These are phyloP conservation scores for Vaccinium vitisidaea DNA, from an alignment of 148 eudicot species.

Conservation along the genomic window DNA sequence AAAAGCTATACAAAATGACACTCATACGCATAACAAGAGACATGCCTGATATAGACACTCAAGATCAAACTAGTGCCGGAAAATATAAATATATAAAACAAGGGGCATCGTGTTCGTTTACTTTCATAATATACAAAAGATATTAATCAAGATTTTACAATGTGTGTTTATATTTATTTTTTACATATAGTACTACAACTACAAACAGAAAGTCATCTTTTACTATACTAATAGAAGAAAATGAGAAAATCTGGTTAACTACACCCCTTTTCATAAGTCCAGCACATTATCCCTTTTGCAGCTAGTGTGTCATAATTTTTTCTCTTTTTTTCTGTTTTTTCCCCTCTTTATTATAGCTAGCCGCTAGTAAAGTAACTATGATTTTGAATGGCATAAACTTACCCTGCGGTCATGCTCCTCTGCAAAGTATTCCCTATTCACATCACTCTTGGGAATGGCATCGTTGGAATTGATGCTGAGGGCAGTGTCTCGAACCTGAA, in stretches of 20 bases:
- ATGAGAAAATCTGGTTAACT: not conserved
- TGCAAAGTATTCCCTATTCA: slow-evolving; percentile 90
- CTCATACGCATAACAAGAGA: not conserved
- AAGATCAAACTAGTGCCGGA: not conserved
- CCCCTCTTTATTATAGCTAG: not conserved
- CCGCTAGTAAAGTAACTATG: not conserved
- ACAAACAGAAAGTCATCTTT: not conserved
- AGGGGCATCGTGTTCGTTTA: not conserved
- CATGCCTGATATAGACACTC: not conserved
- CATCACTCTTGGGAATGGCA: slow-evolving; percentile 96
- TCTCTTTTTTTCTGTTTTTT: not conserved
- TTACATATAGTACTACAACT: not conserved
- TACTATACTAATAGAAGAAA: not conserved
- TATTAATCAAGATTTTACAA: not conserved
- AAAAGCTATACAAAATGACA: not conserved
- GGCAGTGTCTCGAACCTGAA: slow-evolving; percentile 93
- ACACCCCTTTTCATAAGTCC: not conserved
- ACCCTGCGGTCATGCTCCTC: slow-evolving; percentile 98
- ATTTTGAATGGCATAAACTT: slow-evolving; percentile 26
- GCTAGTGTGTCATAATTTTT: not conserved
- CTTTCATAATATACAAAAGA: not conserved
- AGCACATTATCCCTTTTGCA: not conserved
- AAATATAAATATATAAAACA: not conserved
- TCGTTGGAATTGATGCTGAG: slow-evolving; percentile 87
- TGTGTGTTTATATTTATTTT: not conserved